phyloP scores from a whole-genome alignment of 495 filamentous ascomycete genomes.

The Xylaria sp. region DNA sequence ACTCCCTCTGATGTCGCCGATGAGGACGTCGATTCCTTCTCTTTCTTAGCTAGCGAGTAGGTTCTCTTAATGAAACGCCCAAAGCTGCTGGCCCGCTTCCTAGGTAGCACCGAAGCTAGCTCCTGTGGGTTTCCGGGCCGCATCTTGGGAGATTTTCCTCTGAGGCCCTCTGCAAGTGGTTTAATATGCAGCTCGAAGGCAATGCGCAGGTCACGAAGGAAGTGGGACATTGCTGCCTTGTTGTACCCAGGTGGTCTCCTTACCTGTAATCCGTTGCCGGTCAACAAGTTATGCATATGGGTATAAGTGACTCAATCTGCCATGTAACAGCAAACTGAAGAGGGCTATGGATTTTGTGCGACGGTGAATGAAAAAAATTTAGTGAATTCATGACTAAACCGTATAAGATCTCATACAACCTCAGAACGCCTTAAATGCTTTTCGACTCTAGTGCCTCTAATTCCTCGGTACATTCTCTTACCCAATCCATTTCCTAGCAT shows the following conservation, averaged over 20 bases:
- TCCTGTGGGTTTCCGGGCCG: neutral
- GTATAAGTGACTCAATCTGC: conserved; percentile 4
- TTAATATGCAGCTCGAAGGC: neutral
- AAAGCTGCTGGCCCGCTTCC: conserved; percentile 4
- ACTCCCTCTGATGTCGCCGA: neutral
- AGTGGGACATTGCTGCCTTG: neutral
- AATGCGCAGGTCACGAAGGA: neutral
- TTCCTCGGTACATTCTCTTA: conserved; percentile 35
- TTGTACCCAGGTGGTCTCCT: neutral
- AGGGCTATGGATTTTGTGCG: neutral
- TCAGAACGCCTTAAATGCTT: conserved; percentile 13
- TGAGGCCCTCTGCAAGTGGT: neutral
- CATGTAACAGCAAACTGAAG: conserved; percentile 4
- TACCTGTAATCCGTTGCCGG: neutral
- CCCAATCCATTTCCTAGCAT: conserved; percentile 85
- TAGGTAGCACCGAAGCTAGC: neutral
- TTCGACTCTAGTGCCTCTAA: neutral
- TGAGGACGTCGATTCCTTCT: neutral
- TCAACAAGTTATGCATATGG: neutral
- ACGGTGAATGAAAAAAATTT: neutral
- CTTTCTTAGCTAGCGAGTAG: neutral
- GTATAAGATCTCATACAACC: conserved; percentile 17
- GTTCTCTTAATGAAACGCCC: conserved; percentile 6
- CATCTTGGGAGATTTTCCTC: conserved; percentile 2
- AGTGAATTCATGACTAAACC: conserved; percentile 1